Conservation (phyloP, 2,329 filamentous ascomycete species). For the Ilyonectria destructans region DNA sequence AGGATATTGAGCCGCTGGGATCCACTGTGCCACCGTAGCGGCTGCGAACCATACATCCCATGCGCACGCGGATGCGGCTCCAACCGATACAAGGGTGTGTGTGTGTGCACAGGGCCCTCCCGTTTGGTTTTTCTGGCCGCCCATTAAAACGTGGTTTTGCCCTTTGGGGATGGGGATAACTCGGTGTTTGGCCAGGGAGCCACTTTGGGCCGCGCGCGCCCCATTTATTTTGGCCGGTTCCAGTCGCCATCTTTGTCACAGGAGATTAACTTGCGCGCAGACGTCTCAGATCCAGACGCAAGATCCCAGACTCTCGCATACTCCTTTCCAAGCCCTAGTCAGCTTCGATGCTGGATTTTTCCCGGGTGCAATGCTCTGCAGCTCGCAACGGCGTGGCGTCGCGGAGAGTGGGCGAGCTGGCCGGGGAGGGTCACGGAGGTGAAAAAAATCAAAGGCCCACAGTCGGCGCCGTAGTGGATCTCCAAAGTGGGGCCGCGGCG, state of each 20-base stretch:
- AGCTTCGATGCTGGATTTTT: constrained; percentile 1
- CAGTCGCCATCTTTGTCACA: constrained; percentile 18
- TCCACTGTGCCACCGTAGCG: not conserved
- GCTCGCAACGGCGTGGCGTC: constrained; percentile 2
- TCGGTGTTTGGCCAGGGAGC: constrained; percentile 41
- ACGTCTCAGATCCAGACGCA: constrained; percentile 32
- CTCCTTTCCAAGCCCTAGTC: constrained; percentile 13
- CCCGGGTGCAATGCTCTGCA: not conserved
- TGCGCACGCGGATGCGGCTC: constrained; percentile 41
- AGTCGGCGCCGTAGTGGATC: constrained; percentile 44
- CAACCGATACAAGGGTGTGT: constrained; percentile 30
- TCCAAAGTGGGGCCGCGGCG: not conserved
- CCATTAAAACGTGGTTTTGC: constrained; percentile 16
- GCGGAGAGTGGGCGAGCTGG: constrained; percentile 11
- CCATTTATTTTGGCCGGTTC: constrained; percentile 31
- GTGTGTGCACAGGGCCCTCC: constrained; percentile 7
- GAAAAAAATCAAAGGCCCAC: constrained; percentile 25
- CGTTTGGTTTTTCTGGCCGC: constrained; percentile 2
- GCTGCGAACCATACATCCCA: constrained; percentile 1
- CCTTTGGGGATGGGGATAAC: constrained; percentile 42
- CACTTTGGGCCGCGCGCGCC: constrained; percentile 31
- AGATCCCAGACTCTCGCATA: constrained; percentile 9
- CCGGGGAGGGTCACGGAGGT: constrained; percentile 28
- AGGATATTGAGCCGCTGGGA: constrained; percentile 3
- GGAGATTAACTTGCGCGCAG: constrained; percentile 29